Conservation (phyloP, 306 rosid genomes). For the Ziziphus jujuba region DNA sequence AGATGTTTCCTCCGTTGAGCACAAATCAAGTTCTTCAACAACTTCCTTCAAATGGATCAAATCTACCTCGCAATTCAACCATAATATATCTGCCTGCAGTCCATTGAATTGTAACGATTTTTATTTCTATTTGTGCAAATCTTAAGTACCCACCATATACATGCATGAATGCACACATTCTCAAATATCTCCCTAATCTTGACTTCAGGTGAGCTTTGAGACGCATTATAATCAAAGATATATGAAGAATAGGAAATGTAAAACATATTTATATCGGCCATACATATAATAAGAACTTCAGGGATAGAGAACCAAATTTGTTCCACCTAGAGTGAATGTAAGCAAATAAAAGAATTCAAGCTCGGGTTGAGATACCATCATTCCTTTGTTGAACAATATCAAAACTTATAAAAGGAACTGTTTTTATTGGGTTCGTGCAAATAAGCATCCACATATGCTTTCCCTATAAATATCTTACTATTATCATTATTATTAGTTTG, state of each 20-base stretch:
- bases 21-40: conserved; percentile 35
- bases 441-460: not conserved
- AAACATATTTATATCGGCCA: not conserved
- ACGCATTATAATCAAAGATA: not conserved
- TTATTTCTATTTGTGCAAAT: conserved; percentile 24
- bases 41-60: conserved; percentile 51
- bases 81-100: conserved; percentile 70
- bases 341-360: not conserved
- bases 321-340: no score
- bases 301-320: no score
- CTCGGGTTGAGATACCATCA: no score
- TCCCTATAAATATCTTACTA: not conserved
- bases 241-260: not conserved
- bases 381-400: not conserved
- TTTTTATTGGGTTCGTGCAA: not conserved
- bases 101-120: conserved; percentile 35
- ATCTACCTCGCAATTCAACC: conserved; percentile 62
- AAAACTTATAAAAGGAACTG: not conserved
- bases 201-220: not conserved
- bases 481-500: not conserved
- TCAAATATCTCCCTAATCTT: not conserved
- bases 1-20: conserved; percentile 41
- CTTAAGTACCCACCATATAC: conserved; percentile 9
- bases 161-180: not conserved
- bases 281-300: not conserved